phyloP scores from a whole-genome alignment of 164 flowering plant genomes.

The Vitis cinerea region DNA sequence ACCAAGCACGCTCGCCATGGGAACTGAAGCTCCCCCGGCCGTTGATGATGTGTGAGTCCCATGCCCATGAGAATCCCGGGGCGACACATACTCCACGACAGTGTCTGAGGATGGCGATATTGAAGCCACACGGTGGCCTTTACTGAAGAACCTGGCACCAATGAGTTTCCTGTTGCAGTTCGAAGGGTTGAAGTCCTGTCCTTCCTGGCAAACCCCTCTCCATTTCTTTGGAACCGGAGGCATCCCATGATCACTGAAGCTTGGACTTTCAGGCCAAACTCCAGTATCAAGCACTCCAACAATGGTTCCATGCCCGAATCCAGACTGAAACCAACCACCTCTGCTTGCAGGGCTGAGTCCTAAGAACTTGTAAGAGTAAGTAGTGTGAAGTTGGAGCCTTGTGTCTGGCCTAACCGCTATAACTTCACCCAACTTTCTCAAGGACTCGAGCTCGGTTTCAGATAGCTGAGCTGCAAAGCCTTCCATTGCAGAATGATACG shows the following conservation, averaged over 20 bases:
- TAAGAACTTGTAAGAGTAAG: conserved; percentile 80
- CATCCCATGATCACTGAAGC: conserved; percentile 71
- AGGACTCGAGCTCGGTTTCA: conserved; percentile 35
- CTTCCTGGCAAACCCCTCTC: conserved; percentile 77
- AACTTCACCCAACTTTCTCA: conserved; percentile 47
- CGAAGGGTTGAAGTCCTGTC: conserved; percentile 53
- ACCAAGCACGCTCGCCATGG: conserved; percentile 73
- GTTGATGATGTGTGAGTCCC: conserved; percentile 97
- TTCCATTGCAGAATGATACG: conserved; percentile 70
- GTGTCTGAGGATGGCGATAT: conserved; percentile 13
- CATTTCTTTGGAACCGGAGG: conserved; percentile 68
- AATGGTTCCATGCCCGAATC: conserved; percentile 61
- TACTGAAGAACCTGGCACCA: conserved; percentile 79
- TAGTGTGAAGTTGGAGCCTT: conserved; percentile 54
- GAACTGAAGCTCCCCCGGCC: conserved; percentile 69
- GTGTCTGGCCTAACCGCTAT: conserved; percentile 59
- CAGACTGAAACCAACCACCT: conserved; percentile 41
- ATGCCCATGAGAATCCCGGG: conserved; percentile 83
- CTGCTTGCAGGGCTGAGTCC: conserved; percentile 36
- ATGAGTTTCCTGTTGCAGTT: conserved; percentile 78
- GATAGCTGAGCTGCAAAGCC: conserved; percentile 85
- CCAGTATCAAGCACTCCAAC: conserved; percentile 90
- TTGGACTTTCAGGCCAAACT: conserved; percentile 94
- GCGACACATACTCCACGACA: conserved; percentile 54
- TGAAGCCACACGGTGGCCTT: conserved; percentile 59